Evolutionary conservation across 129 eudicot genomes (phyloP).

Genomic region (Flaveria bidentis): DNA sequence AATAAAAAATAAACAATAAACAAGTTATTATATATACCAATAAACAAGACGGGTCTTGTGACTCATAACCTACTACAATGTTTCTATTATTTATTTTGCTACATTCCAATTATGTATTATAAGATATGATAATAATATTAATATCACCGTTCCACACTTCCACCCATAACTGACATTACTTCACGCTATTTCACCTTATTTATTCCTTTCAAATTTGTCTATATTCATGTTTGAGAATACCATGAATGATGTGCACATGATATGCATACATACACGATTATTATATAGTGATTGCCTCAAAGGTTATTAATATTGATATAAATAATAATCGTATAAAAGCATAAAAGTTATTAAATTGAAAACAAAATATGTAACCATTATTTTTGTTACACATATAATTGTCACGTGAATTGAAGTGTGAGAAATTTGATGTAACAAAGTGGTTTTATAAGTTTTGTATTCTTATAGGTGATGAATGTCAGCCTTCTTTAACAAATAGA

Average conservation of each 20-base stretch:
- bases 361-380: neutral
- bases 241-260: conserved; percentile 5
- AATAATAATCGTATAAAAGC: neutral
- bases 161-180: conserved; percentile 6
- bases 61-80: conserved; percentile 29
- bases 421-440: neutral
- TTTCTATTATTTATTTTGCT: neutral
- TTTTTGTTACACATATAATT: neutral
- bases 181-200: conserved; percentile 27
- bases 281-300: neutral
- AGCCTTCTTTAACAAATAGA: no score
- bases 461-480: no score
- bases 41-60: conserved; percentile 31
- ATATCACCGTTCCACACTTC: no score
- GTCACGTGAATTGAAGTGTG: neutral
- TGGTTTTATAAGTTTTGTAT: neutral
- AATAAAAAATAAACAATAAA: no score
- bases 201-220: conserved; percentile 15
- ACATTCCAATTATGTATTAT: no score
- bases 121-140: no score
- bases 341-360: neutral
- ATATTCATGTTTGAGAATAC: conserved; percentile 11
- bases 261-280: neutral
- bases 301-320: neutral
- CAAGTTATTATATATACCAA: no score